Base-by-base conservation (phyloP, 148 eudicot genomes). In the Fagopyrum tataricum region DNA sequence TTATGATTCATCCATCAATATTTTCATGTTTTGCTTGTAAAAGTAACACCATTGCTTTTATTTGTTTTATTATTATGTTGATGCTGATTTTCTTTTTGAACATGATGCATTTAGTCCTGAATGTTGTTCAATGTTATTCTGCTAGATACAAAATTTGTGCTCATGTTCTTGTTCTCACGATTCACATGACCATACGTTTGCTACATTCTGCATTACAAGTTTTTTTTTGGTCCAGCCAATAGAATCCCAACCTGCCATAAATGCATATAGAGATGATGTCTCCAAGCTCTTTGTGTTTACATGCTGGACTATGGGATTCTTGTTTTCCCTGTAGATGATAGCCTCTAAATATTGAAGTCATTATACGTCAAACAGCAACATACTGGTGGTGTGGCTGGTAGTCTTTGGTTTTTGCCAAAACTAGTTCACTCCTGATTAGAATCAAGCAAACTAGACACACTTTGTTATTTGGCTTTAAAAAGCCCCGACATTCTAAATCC, bases 381-480 rank as follows among this genome's bases (percentile, higher is more conserved):
- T 46, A 0, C 49, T 46, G 49, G 12, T 46, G 9, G 49, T 46
- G 49, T 46, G 49, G n/a, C n/a, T n/a, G n/a, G 13, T 13, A 46
- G 49, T 46, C 13, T 46, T 46, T 12, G 49, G 49, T 2, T 46
- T 46, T 46, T 46, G 49, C 49, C 49, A 46, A 46, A 46, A 46
- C 49, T 46, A 46, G 49, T 1, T 39, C 26, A 12, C 20, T 15
- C 31, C 41, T 14, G n/a, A 61, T 24, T 61, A 61, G 39, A 5
- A 61, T 61, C 67, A 4, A 59, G 61, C 67, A 61, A 61, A 61
- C 40, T 17, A 61, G 67, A 61, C 40, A 24, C 15, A 61, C 67
- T 61, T 31, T 26, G 41, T 61, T 61, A 12, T 8, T 26, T 26
- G 39, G 5, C 15, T 61, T 59, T 59, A 11, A 24, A 55, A 55